Percentiles rank a stretch among this genome's conserved stretches.
Conservation (phyloP, 495 filamentous ascomycete species). For the Aspergillus ostianus region DNA sequence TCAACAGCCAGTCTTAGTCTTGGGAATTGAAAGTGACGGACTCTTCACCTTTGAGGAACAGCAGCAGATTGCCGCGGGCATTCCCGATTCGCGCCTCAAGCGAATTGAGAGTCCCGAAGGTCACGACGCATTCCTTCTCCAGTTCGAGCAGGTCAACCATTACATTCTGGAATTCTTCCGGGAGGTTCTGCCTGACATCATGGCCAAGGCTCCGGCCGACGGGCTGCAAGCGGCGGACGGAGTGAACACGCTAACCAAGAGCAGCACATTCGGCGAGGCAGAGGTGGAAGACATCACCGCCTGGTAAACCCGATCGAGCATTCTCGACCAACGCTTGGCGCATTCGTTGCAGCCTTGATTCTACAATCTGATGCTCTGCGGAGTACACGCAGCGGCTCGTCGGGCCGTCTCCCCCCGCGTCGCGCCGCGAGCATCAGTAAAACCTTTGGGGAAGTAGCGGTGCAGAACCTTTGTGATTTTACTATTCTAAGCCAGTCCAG, state of each 20-base stretch:
- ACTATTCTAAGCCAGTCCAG: slow-evolving; percentile 41
- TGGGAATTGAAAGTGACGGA: slow-evolving; percentile 93
- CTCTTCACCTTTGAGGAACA: slow-evolving; percentile 97
- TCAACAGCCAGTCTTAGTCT: slow-evolving; percentile 80
- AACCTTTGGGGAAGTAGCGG: slow-evolving; percentile 37
- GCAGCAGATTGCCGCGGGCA: slow-evolving; percentile 80
- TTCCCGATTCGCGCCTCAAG: slow-evolving; percentile 72
- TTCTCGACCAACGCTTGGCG: slow-evolving; percentile 12
- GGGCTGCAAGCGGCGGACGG: slow-evolving; percentile 36
- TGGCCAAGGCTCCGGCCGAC: slow-evolving; percentile 56
- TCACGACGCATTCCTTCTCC: slow-evolving; percentile 92
- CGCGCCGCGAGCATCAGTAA: slow-evolving; percentile 10
- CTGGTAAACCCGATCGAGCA: slow-evolving; percentile 58
- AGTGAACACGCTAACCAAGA: slow-evolving; percentile 61
- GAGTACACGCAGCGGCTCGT: slow-evolving; percentile 8
- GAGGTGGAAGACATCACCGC: slow-evolving; percentile 97
- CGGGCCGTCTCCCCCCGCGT: slow-evolving; percentile 13
- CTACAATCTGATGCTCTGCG: slow-evolving; percentile 6
- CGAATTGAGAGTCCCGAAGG: slow-evolving; percentile 92
- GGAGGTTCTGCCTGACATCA: slow-evolving; percentile 81
- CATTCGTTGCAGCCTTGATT: slow-evolving; percentile 34
- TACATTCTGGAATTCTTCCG: slow-evolving; percentile 83
- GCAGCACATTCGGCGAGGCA: slow-evolving; percentile 87
- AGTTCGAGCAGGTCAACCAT: slow-evolving; percentile 94
- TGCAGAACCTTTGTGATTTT: slow-evolving; percentile 41